Base-by-base conservation (phyloP, 2,329 filamentous ascomycete species). In the Curvularia lunata region DNA sequence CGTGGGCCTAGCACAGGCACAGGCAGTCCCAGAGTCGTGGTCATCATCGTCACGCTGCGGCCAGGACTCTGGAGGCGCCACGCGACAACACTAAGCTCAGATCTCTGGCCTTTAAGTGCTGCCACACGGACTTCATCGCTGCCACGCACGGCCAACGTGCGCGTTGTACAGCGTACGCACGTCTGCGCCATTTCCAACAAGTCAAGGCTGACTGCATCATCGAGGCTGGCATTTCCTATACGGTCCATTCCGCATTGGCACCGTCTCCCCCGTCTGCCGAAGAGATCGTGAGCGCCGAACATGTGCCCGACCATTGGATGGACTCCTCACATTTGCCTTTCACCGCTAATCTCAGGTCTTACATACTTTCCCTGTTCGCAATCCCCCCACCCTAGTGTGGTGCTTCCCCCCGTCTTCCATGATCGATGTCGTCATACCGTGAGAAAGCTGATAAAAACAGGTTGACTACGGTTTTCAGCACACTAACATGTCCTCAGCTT, bases 231-330 rank as follows among this genome's bases (percentile, higher is more conserved):
- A 57, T 41, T 48, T 43, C 46, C 42, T 62, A 58, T 47, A 45
- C 49, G 50, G 43, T 46, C 27, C 48, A 37, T 43, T 48, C 43
- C 48, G 19, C 59, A 41, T 59, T 59, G 59, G 60, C 49, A 49
- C 47, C 52, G 34, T 42, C 48, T 12, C 30, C 56, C 54, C 30
- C 56, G 51, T 46, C 50, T 58, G 48, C 50, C 52, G 42, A 65
- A 61, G 48, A 42, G 37, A 50, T 51, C 48, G 55, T 60, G 56
- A 56, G 59, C 58, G 50, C 57, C 27, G 27, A 57, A 32, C 41
- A 25, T 54, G 48, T 51, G 57, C 54, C 58, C 55, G 53, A 62
- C 63, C 34, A 65, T 62, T 56, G 52, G 54, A 52, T 52, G 40
- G 52, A 42, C 51, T 27, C 40, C 49, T 30, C 53, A 38, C 32